These are phyloP conservation scores for Leccinellum albellum DNA, from an alignment of 768 basidiomycete genomes.

Conservation along the genomic window DNA sequence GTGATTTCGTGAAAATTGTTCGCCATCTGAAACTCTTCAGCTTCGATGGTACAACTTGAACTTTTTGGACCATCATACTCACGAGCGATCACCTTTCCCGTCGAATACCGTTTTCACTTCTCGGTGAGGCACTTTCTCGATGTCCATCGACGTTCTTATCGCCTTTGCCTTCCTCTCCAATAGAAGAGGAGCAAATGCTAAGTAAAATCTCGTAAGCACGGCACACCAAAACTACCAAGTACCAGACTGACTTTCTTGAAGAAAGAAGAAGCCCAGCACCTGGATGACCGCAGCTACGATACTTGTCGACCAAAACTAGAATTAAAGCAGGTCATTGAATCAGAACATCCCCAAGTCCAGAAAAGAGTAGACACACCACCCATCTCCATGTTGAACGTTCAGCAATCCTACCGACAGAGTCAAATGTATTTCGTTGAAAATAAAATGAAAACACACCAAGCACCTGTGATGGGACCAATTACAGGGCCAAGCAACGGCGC, in stretches of 20 bases:
- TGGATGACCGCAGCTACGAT: conserved; percentile 56
- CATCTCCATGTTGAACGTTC: conserved; percentile 66
- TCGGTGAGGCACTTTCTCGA: conserved; percentile 39
- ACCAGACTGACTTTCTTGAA: conserved; percentile 56
- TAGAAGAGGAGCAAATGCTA: conserved; percentile 29
- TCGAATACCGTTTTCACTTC: conserved; percentile 50
- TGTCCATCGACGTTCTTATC: conserved; percentile 43
- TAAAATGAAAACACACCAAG: conserved; percentile 38
- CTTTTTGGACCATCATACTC: conserved; percentile 18
- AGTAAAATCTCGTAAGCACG: conserved; percentile 13
- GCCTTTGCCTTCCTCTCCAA: conserved; percentile 49
- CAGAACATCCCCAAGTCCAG: background rate
- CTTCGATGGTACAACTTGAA: background rate
- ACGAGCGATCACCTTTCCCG: conserved; percentile 39
- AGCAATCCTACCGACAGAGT: conserved; percentile 40
- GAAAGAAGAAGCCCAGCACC: conserved; percentile 48
- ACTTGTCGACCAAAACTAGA: conserved; percentile 63
- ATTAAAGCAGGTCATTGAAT: background rate
- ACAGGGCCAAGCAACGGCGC: conserved; percentile 66
- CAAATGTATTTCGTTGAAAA: background rate
- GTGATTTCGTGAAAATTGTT: conserved; percentile 45
- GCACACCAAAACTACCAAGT: background rate
- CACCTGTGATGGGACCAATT: conserved; percentile 58
- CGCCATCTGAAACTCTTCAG: conserved; percentile 41
- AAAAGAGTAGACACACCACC: conserved; percentile 44